Evolutionary conservation across 2,329 filamentous ascomycete species (phyloP), one percentile per base, ranked within the genome.

Genomic region (Fusarium verticillioides): DNA sequence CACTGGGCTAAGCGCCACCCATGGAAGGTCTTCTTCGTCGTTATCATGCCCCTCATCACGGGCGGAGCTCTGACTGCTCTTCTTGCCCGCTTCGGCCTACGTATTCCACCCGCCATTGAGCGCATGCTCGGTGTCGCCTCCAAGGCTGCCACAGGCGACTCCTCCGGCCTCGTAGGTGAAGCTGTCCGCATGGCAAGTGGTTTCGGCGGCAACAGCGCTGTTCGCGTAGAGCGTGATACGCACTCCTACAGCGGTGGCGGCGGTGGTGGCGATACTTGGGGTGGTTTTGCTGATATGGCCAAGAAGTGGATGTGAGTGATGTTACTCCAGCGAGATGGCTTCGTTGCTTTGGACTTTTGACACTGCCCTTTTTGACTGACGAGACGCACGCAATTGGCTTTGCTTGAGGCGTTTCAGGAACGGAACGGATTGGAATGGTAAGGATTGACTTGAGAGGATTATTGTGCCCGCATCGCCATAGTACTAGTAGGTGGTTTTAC

Each of bases 31-130:
- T 93, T 98, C 85, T 87, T 94, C 86, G 89, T 95, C 70, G 92
- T 97, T 71, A 88, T 98, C 78, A 90, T 98, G 88, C 96, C 96
- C 15, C 87, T 98, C 65, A 85, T 98, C 78, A 95, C 92, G 3
- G 94, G 94, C 58, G 96, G 96, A 37, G 92, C 94, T 34, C 84
- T 98, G 74, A 91, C 91, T 13, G 93, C 92, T 52, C 85, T 98
- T 49, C 88, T 97, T 50, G 89, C 90, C 42, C 90, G 91, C 79
- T 93, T 98, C 81, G 95, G 95, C 28, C 86, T 98, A 69, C 88
- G 92, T 70, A 82, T 97, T 72, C 95, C 95, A 2, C 85, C 86
- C 9, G 83, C 86, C 18, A 79, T 95, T 67, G 86, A 90, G 83
- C 85, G 86, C 78, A 85, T 90, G 85, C 81, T 91, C 39, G 88